These are phyloP conservation scores for Triticum dicoccoides DNA, from an alignment of 176 grass and related monocot species.

Conservation along the genomic window DNA sequence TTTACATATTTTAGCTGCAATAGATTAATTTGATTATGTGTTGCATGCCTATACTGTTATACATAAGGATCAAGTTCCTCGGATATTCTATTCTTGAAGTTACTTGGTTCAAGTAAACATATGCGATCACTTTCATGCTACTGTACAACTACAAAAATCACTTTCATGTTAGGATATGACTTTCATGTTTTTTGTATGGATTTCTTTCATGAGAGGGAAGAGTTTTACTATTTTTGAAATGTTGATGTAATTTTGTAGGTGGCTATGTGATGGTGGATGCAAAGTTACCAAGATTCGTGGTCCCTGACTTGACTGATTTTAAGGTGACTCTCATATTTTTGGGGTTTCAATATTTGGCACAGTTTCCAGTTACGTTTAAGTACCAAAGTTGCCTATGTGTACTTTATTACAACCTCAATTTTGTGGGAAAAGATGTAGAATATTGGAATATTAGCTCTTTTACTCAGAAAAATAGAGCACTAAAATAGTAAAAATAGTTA, in stretches of 20 bases:
- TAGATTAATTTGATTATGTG: neutral
- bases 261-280: constrained; percentile 94
- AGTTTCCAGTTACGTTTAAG: neutral
- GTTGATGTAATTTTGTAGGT: constrained; percentile 43
- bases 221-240: constrained; percentile 15
- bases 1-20: neutral
- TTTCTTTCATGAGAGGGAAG: neutral
- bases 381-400: neutral
- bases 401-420: neutral
- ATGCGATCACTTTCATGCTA: neutral
- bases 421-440: neutral
- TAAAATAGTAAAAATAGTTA: neutral
- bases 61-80: neutral
- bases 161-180: neutral
- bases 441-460: neutral
- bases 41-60: neutral
- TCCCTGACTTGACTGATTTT: constrained; percentile 85
- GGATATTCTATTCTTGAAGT: neutral
- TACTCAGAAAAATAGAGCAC: neutral
- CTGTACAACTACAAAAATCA: neutral
- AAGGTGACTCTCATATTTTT: constrained; percentile 49
- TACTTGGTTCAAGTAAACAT: neutral
- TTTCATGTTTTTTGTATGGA: neutral
- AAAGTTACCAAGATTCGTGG: constrained; percentile 80
- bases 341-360: neutral